phyloP scores from a whole-genome alignment of 805 yeast species.

The Kodamaea kakaduensis region DNA sequence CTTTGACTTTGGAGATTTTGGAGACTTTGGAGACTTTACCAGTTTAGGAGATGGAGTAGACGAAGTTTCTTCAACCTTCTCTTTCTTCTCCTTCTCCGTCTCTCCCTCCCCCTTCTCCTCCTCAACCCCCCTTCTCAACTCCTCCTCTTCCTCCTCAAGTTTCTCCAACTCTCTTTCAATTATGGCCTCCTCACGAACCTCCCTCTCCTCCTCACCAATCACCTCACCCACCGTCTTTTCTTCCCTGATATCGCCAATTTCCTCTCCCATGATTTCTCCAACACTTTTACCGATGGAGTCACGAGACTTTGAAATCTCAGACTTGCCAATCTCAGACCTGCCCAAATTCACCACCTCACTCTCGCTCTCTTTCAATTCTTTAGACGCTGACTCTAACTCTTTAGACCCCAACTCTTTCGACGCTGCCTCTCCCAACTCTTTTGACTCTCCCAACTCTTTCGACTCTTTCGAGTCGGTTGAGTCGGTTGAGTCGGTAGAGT shows the following conservation, averaged over 20 bases:
- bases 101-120: constrained; percentile 3
- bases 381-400: not conserved
- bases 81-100: constrained; percentile 2
- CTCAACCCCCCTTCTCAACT: constrained; percentile 1
- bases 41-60: not conserved
- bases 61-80: constrained; percentile 1
- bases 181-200: too few species aligned
- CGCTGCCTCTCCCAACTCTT: constrained; percentile 1
- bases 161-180: not conserved
- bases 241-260: too few species aligned
- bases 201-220: too few species aligned
- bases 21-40: not conserved
- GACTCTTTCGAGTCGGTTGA: constrained; percentile 2
- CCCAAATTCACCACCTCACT: too few species aligned
- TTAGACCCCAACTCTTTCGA: constrained; percentile 3
- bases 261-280: too few species aligned
- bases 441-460: constrained; percentile 2
- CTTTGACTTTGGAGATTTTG: not conserved
- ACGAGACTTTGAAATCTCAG: too few species aligned
- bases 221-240: too few species aligned
- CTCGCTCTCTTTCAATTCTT: too few species aligned
- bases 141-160: constrained; percentile 1
- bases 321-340: too few species aligned
- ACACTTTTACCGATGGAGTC: too few species aligned
- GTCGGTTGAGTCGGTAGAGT: too few species aligned